Conservation (phyloP, 139 green algal genomes). For the Picochlorum sp. region DNA sequence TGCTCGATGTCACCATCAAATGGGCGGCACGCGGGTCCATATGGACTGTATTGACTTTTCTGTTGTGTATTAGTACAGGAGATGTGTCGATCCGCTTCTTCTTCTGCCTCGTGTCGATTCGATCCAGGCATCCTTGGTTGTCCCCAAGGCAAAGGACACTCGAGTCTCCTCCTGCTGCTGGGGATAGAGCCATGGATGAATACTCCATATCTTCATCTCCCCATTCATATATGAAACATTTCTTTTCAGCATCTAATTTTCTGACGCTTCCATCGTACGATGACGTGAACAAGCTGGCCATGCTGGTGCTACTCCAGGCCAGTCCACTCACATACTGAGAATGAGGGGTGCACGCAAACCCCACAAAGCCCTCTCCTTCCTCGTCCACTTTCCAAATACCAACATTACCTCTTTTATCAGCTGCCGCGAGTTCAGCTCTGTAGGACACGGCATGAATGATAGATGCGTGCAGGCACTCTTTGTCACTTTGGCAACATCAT, state of each 20-base stretch:
- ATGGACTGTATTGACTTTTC: conserved; percentile 55
- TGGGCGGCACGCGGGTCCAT: conserved; percentile 10
- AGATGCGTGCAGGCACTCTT: conserved; percentile 37
- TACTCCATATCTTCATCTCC: conserved; percentile 36
- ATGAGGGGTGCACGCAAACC: conserved; percentile 18
- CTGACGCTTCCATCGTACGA: conserved; percentile 62
- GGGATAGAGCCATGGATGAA: conserved; percentile 35
- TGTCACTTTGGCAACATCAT: conserved; percentile 39
- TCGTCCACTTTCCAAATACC: conserved; percentile 41
- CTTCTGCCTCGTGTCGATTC: conserved; percentile 13
- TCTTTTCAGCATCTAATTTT: conserved; percentile 38
- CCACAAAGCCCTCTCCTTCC: conserved; percentile 13
- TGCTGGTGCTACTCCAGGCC: conserved; percentile 13
- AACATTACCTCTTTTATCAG: conserved; percentile 40
- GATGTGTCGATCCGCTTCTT: neutral
- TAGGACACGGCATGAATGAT: conserved; percentile 32
- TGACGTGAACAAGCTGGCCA: conserved; percentile 35
- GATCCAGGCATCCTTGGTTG: conserved; percentile 17
- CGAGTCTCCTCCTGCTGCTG: conserved; percentile 30
- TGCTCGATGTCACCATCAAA: conserved; percentile 57
- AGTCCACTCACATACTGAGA: conserved; percentile 30
- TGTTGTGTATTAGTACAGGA: conserved; percentile 21
- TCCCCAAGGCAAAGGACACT: conserved; percentile 14
- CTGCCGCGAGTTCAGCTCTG: conserved; percentile 28
- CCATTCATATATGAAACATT: conserved; percentile 3